These are phyloP conservation scores for Saccharomyces hybrid DNA, from an alignment of 1,139 yeast genomes.

Conservation along the genomic window DNA sequence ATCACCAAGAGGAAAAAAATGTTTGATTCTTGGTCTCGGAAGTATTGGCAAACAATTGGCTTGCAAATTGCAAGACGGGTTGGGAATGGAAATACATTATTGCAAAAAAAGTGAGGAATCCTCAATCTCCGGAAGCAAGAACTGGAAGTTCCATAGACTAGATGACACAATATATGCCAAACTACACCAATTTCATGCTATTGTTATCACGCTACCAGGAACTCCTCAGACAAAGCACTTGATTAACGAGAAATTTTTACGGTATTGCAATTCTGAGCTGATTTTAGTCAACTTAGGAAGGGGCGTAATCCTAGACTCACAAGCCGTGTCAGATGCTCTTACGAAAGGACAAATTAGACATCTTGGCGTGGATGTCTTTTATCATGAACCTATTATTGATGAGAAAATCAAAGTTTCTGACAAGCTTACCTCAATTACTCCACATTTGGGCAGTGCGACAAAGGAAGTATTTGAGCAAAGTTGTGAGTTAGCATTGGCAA, in stretches of 20 bases:
- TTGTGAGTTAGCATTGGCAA: conserved; percentile 22
- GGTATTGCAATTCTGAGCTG: conserved; percentile 41
- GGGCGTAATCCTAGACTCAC: conserved; percentile 65
- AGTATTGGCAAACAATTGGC: conserved; percentile 65
- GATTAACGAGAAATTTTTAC: conserved; percentile 45
- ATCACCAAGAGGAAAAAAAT: conserved; percentile 53
- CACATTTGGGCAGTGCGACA: conserved; percentile 75
- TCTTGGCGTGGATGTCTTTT: conserved; percentile 78
- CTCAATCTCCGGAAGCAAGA: conserved; percentile 6
- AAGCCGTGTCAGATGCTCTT: conserved; percentile 50
- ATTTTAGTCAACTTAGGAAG: conserved; percentile 74
- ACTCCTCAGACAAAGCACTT: conserved; percentile 51
- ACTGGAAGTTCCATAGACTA: conserved; percentile 38
- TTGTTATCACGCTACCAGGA: conserved; percentile 65
- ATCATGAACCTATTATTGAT: conserved; percentile 61
- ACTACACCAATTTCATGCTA: conserved; percentile 39
- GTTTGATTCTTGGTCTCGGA: conserved; percentile 71
- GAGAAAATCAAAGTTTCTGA: conserved; percentile 43
- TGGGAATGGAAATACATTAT: conserved; percentile 69
- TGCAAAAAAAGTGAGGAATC: conserved; percentile 45
- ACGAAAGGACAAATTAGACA: conserved; percentile 54
- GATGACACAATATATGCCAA: conserved; percentile 28
- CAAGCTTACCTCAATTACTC: conserved; percentile 55
- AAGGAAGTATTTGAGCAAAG: conserved; percentile 39
- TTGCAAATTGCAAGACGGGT: conserved; percentile 39